phyloP scores from a whole-genome alignment of 1,284 basidiomycete genomes.

The Cryptococcus sp. region DNA sequence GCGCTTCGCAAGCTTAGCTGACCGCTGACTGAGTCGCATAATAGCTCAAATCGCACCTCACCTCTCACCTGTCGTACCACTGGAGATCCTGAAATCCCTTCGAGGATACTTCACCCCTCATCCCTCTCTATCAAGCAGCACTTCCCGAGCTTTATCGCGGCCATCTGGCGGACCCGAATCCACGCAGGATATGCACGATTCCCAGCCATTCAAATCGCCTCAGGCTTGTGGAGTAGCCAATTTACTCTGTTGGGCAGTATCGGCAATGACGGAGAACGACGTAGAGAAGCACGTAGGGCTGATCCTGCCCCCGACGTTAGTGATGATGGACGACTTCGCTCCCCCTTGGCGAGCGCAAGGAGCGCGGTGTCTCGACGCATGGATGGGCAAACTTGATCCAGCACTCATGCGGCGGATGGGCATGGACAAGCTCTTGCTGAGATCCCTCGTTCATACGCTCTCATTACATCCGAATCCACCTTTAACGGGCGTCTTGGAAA shows the following conservation, averaged over 20 bases:
- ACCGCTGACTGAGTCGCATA: background rate
- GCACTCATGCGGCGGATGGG: slow-evolving; percentile 43
- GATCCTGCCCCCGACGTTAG: slow-evolving; percentile 49
- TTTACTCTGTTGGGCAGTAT: slow-evolving; percentile 30
- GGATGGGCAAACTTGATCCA: slow-evolving; percentile 31
- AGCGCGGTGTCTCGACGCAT: slow-evolving; percentile 31
- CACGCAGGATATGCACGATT: slow-evolving; percentile 39
- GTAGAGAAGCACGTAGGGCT: slow-evolving; percentile 40
- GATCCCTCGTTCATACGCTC: slow-evolving; percentile 46
- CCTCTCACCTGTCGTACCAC: slow-evolving; percentile 17
- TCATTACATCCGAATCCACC: slow-evolving; percentile 43
- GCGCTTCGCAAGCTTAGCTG: background rate
- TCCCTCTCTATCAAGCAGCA: slow-evolving; percentile 31
- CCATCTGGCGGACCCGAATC: slow-evolving; percentile 34
- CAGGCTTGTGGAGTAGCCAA: slow-evolving; percentile 39
- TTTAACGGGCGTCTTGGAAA: slow-evolving; percentile 33
- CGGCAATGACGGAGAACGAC: slow-evolving; percentile 14
- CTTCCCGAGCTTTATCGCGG: slow-evolving; percentile 29
- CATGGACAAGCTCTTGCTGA: slow-evolving; percentile 42
- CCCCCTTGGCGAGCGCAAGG: slow-evolving; percentile 44
- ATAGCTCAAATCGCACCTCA: slow-evolving; percentile 3
- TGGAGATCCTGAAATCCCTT: slow-evolving; percentile 23
- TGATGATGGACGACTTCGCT: slow-evolving; percentile 53
- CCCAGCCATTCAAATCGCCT: slow-evolving; percentile 35
- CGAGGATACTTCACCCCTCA: slow-evolving; percentile 35